Base-by-base conservation (phyloP, 2,329 filamentous ascomycete species). In the Diaporthe nobilis region DNA sequence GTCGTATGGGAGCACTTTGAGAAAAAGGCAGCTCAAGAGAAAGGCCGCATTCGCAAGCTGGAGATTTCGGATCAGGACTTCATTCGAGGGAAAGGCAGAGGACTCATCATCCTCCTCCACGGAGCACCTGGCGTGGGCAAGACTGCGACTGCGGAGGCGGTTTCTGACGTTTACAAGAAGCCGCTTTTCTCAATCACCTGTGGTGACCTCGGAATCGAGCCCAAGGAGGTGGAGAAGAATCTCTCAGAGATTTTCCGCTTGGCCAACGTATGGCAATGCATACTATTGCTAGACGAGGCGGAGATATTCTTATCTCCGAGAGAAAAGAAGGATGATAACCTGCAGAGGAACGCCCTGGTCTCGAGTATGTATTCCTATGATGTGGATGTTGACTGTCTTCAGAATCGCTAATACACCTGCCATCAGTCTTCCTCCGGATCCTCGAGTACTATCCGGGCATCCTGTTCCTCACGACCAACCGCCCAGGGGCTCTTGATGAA, bases 261-360 rank as follows among this genome's bases (percentile, higher is more conserved):
- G 6, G 83, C 81, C 0, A 73, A 76, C 3, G 73, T 72, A 1
- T 87, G 85, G 86, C 82, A 85, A 51, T 85, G 82, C 20, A 83
- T 87, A 0, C 76, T 87, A 1, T 79, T 86, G 1, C 76, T 86
- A 1, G 85, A 85, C 8, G 85, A 86, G 63, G 83, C 83, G 0
- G 86, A 87, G n/a, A 84, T 86, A 17, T 87, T 87, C 78, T 82
- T 87, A 13, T 77, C 79, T 5, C 77, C 79, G 17, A 47, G 60
- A 28, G 75, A 78, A 68, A 73, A 82, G 12, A 72, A 72, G 5
- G 60, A 68, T 4, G 72, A 75, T 2, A 78, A 83, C 34, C 49
- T 81, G 2, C 73, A 75, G 78, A 84, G 81, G 78, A 85, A 77
- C 79, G 83, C 68, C 75, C 77, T 76, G 72, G 83, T n/a, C 77